Evolutionary conservation across 257 asterid genomes (phyloP).

Genomic region (Verbena officinalis): DNA sequence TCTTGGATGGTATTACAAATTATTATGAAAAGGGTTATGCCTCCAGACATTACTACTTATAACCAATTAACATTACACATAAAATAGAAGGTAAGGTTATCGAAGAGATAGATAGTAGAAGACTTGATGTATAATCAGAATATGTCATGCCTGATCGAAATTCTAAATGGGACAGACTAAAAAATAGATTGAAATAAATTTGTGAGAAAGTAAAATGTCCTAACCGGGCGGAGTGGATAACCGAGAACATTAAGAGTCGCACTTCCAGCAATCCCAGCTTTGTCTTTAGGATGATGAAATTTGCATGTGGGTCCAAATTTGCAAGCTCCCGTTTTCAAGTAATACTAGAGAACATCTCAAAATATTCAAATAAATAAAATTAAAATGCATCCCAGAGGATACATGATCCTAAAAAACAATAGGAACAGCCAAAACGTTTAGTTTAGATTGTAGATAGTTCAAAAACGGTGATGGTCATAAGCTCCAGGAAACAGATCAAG

Average conservation of each 20-base stretch:
- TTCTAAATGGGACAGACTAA: not conserved
- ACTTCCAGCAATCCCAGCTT: slow-evolving; percentile 67
- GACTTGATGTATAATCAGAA: not conserved
- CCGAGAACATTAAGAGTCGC: slow-evolving; percentile 68
- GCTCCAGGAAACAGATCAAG: not conserved
- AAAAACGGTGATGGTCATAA: not conserved
- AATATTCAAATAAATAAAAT: slow-evolving; percentile 12
- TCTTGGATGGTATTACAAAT: slow-evolving; percentile 8
- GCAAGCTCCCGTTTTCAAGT: slow-evolving; percentile 74
- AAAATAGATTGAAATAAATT: not conserved
- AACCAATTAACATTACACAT: too few relatives aligned
- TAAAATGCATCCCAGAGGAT: not conserved
- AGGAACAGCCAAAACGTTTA: not conserved
- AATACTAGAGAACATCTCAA: slow-evolving; percentile 46
- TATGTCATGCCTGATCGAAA: slow-evolving; percentile 15
- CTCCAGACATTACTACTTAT: slow-evolving; percentile 8
- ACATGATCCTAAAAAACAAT: not conserved
- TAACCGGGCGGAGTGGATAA: slow-evolving; percentile 74
- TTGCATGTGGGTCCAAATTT: slow-evolving; percentile 78
- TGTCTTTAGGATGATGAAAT: slow-evolving; percentile 74
- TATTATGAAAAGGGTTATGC: not conserved
- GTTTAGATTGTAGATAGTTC: not conserved
- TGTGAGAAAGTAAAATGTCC: slow-evolving; percentile 26
- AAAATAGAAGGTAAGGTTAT: not conserved
- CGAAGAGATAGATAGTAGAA: not conserved